phyloP scores from a whole-genome alignment of 2,329 filamentous ascomycete genomes.

The Aspergillus clavatus region DNA sequence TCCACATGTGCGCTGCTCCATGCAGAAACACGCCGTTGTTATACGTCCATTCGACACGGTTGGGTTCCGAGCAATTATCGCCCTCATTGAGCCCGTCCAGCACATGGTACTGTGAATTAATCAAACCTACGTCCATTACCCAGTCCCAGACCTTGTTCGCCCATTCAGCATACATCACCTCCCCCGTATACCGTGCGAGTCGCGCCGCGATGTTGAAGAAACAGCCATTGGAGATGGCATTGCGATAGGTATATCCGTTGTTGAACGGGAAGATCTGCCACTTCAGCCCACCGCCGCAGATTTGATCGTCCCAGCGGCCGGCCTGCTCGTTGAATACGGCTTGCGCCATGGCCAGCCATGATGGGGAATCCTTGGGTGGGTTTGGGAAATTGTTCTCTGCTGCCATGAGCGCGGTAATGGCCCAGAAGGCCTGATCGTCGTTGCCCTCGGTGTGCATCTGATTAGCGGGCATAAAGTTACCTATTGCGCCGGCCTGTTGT shows the following conservation, averaged over 20 bases:
- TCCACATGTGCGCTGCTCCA: slow-evolving; percentile 55
- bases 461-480: slow-evolving; percentile 40
- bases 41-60: slow-evolving; percentile 55
- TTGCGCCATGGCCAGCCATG: slow-evolving; percentile 74
- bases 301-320: slow-evolving; percentile 60
- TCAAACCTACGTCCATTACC: slow-evolving; percentile 47
- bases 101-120: slow-evolving; percentile 48
- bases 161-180: slow-evolving; percentile 50
- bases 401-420: slow-evolving; percentile 52
- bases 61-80: slow-evolving; percentile 48
- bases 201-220: slow-evolving; percentile 31
- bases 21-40: slow-evolving; percentile 54
- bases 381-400: slow-evolving; percentile 45
- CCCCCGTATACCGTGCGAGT: slow-evolving; percentile 28
- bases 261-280: slow-evolving; percentile 34
- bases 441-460: slow-evolving; percentile 46
- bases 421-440: slow-evolving; percentile 58
- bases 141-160: slow-evolving; percentile 64
- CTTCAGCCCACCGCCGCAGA: slow-evolving; percentile 65
- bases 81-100: slow-evolving; percentile 53
- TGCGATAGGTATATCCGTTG: slow-evolving; percentile 31
- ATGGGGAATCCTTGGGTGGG: slow-evolving; percentile 52
- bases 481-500: slow-evolving; percentile 34
- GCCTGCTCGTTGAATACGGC: slow-evolving; percentile 77
- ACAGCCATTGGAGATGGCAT: slow-evolving; percentile 32